Evolutionary conservation across 352 stramenopile genomes (phyloP).

Genomic region (Phytophthora ohioensis): DNA sequence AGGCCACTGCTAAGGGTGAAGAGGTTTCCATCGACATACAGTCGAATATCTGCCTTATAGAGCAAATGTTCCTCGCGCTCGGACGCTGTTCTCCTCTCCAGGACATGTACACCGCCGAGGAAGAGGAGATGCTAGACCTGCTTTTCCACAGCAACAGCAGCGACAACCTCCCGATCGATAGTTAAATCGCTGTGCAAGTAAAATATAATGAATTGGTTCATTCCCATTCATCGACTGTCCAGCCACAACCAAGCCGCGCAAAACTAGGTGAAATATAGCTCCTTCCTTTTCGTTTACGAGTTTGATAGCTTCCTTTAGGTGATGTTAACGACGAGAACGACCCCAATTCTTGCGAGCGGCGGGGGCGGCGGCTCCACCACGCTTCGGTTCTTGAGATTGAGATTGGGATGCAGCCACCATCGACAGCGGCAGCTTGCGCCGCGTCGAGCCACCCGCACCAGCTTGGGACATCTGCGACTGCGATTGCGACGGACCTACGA

Average conservation of each 20-base stretch:
- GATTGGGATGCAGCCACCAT: slow-evolving; percentile 71
- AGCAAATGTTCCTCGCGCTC: slow-evolving; percentile 65
- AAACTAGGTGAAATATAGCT: slow-evolving; percentile 31
- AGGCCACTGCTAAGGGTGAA: slow-evolving; percentile 33
- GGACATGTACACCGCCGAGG: slow-evolving; percentile 82
- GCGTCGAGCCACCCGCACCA: slow-evolving; percentile 34
- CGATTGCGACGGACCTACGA: slow-evolving; percentile 38
- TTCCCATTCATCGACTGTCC: background rate
- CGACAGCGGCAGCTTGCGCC: slow-evolving; percentile 77
- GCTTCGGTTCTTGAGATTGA: slow-evolving; percentile 40
- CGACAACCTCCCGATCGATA: slow-evolving; percentile 35
- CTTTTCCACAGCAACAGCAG: slow-evolving; percentile 47
- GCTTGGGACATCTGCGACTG: slow-evolving; percentile 51
- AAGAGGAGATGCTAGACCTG: slow-evolving; percentile 77
- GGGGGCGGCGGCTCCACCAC: slow-evolving; percentile 24
- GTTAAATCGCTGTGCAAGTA: slow-evolving; percentile 6
- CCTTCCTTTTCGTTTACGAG: slow-evolving; percentile 14
- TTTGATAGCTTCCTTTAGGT: slow-evolving; percentile 17
- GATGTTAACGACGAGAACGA: slow-evolving; percentile 58
- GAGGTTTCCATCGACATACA: slow-evolving; percentile 73
- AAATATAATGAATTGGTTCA: slow-evolving; percentile 27
- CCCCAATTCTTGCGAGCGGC: slow-evolving; percentile 73
- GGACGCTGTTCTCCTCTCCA: slow-evolving; percentile 69
- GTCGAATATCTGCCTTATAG: slow-evolving; percentile 70
- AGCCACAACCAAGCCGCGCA: slow-evolving; percentile 1